Evolutionary conservation across 2,329 filamentous ascomycete genomes (phyloP).

Genomic region (Monosporascus cannonballus): DNA sequence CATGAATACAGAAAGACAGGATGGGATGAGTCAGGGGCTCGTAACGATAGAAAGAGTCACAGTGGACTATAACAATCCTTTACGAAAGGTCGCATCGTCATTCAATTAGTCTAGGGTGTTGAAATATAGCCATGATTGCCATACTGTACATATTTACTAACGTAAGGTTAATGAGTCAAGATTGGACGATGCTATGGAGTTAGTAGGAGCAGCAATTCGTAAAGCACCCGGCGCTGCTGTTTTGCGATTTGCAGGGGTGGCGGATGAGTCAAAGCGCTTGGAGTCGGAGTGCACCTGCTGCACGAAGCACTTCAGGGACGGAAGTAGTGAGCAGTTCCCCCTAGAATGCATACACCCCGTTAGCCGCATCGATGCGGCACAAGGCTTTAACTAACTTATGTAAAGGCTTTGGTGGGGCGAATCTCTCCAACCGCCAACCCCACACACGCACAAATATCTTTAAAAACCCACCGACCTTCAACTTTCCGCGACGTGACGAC

Average conservation of each 20-base stretch:
- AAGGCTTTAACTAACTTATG: neutral
- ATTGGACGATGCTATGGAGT: no score
- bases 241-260: neutral
- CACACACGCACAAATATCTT: neutral
- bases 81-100: neutral
- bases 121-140: no score
- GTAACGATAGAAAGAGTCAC: no score
- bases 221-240: no score
- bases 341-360: neutral
- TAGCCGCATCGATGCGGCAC: neutral
- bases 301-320: no score
- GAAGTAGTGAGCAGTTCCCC: no score
- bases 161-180: no score
- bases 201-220: no score
- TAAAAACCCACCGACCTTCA: neutral
- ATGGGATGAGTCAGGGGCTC: no score
- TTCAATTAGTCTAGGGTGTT: neutral
- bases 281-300: no score
- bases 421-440: neutral
- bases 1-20: neutral
- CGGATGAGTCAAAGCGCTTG: neutral
- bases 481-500: conserved; percentile 1
- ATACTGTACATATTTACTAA: no score
- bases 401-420: neutral
- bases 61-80: neutral